These are phyloP conservation scores for Penicillium decumbens DNA, from an alignment of 2,329 filamentous ascomycete genomes.

Conservation along the genomic window DNA sequence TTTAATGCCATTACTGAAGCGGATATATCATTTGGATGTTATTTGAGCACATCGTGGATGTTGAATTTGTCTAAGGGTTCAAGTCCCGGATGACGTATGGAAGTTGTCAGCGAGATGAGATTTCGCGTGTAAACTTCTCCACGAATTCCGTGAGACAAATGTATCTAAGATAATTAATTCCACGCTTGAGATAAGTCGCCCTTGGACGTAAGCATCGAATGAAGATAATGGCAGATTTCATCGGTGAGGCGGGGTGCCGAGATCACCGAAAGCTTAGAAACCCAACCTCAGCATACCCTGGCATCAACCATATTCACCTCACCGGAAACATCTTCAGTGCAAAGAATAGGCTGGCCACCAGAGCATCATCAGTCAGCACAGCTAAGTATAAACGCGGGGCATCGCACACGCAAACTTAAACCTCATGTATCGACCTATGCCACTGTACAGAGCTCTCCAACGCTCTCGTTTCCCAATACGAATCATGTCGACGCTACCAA, in stretches of 20 bases:
- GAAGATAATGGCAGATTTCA: not conserved
- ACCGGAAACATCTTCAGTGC: not conserved
- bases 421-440: not conserved
- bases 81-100: not conserved
- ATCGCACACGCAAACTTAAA: not conserved
- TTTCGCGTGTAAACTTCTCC: not conserved
- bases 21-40: not conserved
- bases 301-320: not conserved
- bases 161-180: not conserved
- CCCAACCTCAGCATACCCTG: not conserved
- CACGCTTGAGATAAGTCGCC: not conserved
- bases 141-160: not conserved
- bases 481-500: conserved; percentile 8
- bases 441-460: not conserved
- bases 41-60: not conserved
- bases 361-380: not conserved
- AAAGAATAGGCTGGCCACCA: not conserved
- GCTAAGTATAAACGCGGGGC: conserved; percentile 1
- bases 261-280: not conserved
- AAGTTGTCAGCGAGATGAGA: not conserved
- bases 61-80: not conserved
- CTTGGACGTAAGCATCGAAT: not conserved
- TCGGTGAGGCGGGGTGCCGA: not conserved
- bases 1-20: not conserved
- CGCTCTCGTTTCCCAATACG: not conserved